phyloP scores from a whole-genome alignment of 805 yeast species.

The Yamadazyma sp. region DNA sequence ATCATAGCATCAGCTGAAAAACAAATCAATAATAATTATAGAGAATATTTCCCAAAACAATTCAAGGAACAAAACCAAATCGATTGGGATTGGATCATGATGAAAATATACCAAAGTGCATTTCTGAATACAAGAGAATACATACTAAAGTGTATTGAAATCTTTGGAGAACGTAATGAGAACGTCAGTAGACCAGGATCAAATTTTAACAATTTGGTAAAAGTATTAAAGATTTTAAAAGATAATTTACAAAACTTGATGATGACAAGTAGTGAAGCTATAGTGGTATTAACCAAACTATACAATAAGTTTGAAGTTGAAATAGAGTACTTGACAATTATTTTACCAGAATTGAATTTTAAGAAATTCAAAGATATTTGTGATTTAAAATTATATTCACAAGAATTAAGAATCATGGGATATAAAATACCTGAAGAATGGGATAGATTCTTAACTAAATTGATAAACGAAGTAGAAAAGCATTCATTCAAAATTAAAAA shows the following conservation, averaged over 20 bases:
- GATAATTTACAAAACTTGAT: conserved; percentile 1
- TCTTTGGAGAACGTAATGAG: conserved; percentile 1
- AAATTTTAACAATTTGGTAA: conserved; percentile 3
- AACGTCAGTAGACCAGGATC: conserved; percentile 5
- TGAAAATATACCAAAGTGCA: conserved; percentile 2
- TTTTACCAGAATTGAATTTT: conserved; percentile 4
- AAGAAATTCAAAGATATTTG: conserved; percentile 5
- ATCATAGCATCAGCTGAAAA: not conserved
- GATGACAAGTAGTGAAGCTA: conserved; percentile 3
- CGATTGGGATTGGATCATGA: conserved; percentile 9
- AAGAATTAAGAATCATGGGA: conserved; percentile 7
- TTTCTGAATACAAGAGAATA: conserved; percentile 5
- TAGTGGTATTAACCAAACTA: conserved; percentile 1
- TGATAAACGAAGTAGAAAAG: not conserved
- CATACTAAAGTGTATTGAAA: conserved; percentile 5
- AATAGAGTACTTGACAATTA: conserved; percentile 3
- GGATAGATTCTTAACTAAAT: conserved; percentile 2
- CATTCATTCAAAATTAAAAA: not conserved
- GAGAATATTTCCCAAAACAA: too few relatives aligned
- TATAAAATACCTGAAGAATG: conserved; percentile 9
- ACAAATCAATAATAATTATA: too few relatives aligned
- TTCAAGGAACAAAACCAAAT: conserved; percentile 1
- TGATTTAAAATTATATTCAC: conserved; percentile 5
- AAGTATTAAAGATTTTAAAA: not conserved
- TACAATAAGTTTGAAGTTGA: conserved; percentile 4